phyloP scores from a whole-genome alignment of 345 rosid genomes.

The Citrus medica region DNA sequence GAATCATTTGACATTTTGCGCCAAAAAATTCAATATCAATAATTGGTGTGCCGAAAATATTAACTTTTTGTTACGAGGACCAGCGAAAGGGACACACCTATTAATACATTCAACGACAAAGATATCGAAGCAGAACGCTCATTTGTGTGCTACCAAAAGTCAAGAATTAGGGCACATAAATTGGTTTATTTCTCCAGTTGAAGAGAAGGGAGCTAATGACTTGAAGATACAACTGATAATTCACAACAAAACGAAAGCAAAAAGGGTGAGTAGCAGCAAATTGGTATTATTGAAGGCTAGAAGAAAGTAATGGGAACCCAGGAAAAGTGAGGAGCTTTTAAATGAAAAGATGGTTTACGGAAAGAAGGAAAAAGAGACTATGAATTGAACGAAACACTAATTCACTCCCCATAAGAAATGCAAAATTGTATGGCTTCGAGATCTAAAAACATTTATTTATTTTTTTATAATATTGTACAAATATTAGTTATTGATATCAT shows the following conservation, averaged over 20 bases:
- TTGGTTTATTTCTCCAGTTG: not conserved
- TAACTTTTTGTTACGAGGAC: too few relatives aligned
- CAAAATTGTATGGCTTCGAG: too few relatives aligned
- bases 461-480: too few relatives aligned
- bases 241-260: too few relatives aligned
- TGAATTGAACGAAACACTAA: too few relatives aligned
- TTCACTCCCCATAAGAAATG: not conserved
- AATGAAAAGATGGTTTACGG: not conserved
- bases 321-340: not conserved
- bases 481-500: not conserved
- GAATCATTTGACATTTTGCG: too few relatives aligned
- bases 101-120: too few relatives aligned
- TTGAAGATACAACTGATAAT: too few relatives aligned
- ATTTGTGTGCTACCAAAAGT: not conserved
- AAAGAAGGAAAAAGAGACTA: not conserved
- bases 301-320: not conserved
- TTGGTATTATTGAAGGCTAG: not conserved
- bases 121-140: not conserved
- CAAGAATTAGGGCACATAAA: not conserved
- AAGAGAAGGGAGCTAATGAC: not conserved
- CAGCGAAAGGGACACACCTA: too few relatives aligned
- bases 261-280: not conserved
- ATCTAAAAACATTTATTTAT: too few relatives aligned
- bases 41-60: too few relatives aligned
- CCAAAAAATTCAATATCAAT: too few relatives aligned